Conservation (phyloP, 2,329 filamentous ascomycete genomes). For the Hypomyces perniciosus region DNA sequence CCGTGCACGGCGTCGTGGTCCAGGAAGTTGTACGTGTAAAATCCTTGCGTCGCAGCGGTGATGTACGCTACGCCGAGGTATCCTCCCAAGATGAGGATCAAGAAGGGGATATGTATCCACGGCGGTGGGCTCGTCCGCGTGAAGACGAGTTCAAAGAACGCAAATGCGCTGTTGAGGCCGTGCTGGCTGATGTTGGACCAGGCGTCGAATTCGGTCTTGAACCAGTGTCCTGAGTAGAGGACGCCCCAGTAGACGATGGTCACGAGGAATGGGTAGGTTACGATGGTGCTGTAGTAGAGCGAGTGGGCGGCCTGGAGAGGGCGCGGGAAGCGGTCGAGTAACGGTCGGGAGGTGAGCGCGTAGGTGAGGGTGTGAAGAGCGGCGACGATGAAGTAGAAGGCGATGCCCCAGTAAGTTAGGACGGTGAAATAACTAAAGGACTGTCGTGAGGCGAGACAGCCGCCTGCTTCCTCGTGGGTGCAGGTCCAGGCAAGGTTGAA, state of each 20-base stretch:
- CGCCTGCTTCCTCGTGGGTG: conserved; percentile 38
- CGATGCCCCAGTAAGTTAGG: conserved; percentile 75
- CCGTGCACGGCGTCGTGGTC: conserved; percentile 51
- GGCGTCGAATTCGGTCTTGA: conserved; percentile 41
- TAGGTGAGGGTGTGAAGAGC: conserved; percentile 66
- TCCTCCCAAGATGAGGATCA: conserved; percentile 62
- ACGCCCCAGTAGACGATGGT: conserved; percentile 65
- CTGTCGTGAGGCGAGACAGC: conserved; percentile 41
- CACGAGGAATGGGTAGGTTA: conserved; percentile 61
- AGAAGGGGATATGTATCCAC: conserved; percentile 59
- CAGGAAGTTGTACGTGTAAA: conserved; percentile 77
- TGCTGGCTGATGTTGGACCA: conserved; percentile 71
- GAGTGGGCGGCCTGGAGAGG: conserved; percentile 59
- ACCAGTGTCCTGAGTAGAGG: conserved; percentile 50
- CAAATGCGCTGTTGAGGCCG: conserved; percentile 65
- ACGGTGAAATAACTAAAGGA: conserved; percentile 79
- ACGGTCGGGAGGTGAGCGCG: conserved; percentile 43
- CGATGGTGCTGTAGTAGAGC: conserved; percentile 57
- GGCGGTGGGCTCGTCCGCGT: conserved; percentile 55
- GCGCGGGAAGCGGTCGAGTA: conserved; percentile 55
- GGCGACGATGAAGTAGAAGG: conserved; percentile 68
- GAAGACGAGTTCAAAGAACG: conserved; percentile 68
- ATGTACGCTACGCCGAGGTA: conserved; percentile 73
- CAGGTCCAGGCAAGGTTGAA: conserved; percentile 63
- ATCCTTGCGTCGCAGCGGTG: conserved; percentile 61